Evolutionary conservation across 1,284 basidiomycete genomes (phyloP), one percentile per base, ranked within the genome.

Genomic region (Microbotryum saponariae): DNA sequence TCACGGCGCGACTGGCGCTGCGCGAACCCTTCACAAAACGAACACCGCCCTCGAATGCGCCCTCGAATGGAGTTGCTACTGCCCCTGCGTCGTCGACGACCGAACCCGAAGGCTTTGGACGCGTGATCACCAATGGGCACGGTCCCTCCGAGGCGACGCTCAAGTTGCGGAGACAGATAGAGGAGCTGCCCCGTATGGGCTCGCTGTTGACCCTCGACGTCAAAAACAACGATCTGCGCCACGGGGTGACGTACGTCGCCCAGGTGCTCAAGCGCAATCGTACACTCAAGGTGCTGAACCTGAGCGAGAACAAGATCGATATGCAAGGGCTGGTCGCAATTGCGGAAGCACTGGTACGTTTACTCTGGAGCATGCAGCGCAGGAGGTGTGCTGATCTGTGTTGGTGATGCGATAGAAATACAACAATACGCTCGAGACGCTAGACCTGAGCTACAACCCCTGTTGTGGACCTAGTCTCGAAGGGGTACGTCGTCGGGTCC

Each of bases 191-290:
- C 29, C 79, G 90, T 50, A 77, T 96, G 14, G 93, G 93, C 4
- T 85, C 85, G 18, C 76, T 98, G 60, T 80, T 88, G 72, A 97
- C 91, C 29, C 78, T 97, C 62, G 94, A 97, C 79, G 77, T 98
- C 64, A 86, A 86, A 75, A 86, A 88, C 12, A 97, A 97, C 75
- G 92, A 97, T 75, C 82, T 97, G 45, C 79, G 86, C 68, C 82
- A 76, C 56, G 92, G 93, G 0, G 86, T 97, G 27, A 84, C 83
- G 0, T 96, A 96, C 74, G 83, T 98, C 48, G 88, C 91, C 0
- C 92, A 97, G 76, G 93, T 97, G 0, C 78, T 98, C 64, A 97
- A 97, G 75, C 85, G 93, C 49, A 98, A 98, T 75, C 81, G 92
- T 33, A 97, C 94, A 1, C 79, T 98, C 46, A 94, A 93, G 74